Base-by-base conservation (phyloP, 129 eudicot species). In the Escallonia herrerae region DNA sequence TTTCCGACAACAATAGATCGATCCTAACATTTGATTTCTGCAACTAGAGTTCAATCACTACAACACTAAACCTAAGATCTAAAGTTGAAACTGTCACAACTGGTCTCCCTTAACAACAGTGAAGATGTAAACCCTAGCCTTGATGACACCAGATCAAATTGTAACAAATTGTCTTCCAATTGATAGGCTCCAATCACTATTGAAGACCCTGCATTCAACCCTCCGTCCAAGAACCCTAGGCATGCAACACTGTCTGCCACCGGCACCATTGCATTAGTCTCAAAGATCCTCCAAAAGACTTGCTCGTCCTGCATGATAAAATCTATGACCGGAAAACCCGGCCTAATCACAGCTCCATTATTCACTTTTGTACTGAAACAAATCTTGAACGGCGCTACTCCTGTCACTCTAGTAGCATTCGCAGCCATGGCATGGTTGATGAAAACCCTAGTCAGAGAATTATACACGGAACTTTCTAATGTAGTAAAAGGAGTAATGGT, bases 151-250 rank as follows among this genome's bases (percentile, higher is more conserved):
- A 83, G 39, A 74, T 83, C 89, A 48, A 83, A 79, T 49, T 80
- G 75, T 14, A 83, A 65, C 8, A 80, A 67, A 45, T 70, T 59
- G 33, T 83, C 69, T 66, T 83, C 72, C 77, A 83, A 39, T 53
- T 83, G 89, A 66, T 62, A 58, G n/a, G 70, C 54, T 12, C 89
- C 89, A 11, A 83, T 46, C 14, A 77, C 73, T 11, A 83, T 70
- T 12, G 82, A 59, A 50, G 75, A 62, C 47, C 64, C 70, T n/a
- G 79, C 41, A 4, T 74, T 60, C 10, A 13, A 13, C 65, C 85
- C 83, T 56, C 85, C 89, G 67, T 80, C 77, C 45, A 83, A 74
- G 58, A 83, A 69, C 3, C 82, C 89, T 44, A 83, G 61, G 42
- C 85, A 83, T 7, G 61, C 47, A 14, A 83, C 68, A 2, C 71